Evolutionary conservation across 192 early-diverging fungal genomes (phyloP).

Genomic region (Funneliformis geosporum): DNA sequence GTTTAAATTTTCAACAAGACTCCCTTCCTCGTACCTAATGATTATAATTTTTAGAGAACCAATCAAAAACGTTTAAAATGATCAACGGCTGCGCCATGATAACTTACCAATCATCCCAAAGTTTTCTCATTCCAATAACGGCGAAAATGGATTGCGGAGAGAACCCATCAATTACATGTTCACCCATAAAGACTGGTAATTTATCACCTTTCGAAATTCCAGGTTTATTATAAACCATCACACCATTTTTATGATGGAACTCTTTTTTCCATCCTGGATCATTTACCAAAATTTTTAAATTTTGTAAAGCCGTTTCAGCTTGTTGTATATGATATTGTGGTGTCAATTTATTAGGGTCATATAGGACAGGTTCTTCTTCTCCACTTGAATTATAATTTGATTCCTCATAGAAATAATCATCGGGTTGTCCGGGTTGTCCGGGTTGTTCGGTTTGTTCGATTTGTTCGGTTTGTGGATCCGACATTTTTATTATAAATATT

Average conservation of each 20-base stretch:
- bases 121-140: conserved; percentile 55
- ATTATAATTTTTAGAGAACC: no score
- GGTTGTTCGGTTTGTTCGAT: no score
- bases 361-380: neutral
- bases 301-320: conserved; percentile 49
- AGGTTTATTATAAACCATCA: conserved; percentile 51
- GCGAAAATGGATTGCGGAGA: conserved; percentile 56
- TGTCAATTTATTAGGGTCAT: neutral
- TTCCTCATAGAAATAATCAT: neutral
- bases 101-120: conserved; percentile 55
- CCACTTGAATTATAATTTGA: neutral
- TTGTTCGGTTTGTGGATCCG: neutral
- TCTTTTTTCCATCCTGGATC: conserved; percentile 56
- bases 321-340: conserved; percentile 48
- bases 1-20: conserved; percentile 43
- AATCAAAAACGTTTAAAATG: neutral
- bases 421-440: no score
- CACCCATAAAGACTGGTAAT: conserved; percentile 58
- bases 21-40: conserved; percentile 44
- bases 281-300: conserved; percentile 47
- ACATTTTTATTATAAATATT: neutral
- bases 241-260: conserved; percentile 57
- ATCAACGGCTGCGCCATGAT: neutral
- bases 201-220: conserved; percentile 44
- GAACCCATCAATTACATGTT: conserved; percentile 53